Evolutionary conservation across 2,329 filamentous ascomycete species (phyloP), one percentile per base, ranked within the genome.

Genomic region (Pezicula radicicola): DNA sequence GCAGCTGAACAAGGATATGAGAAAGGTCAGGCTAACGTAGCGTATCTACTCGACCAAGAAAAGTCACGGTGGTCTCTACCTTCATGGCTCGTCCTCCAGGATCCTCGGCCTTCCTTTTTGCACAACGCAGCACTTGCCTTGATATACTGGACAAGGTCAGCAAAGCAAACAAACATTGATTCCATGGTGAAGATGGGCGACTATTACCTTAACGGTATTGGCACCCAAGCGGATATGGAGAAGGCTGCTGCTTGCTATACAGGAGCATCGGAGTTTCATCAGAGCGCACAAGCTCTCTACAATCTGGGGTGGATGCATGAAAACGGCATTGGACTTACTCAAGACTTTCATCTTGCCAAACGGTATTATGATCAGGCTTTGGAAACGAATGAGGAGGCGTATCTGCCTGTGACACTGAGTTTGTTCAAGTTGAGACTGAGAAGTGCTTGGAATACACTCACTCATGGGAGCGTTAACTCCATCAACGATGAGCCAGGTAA

Each of bases 271-370:
- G 94, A 99, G 66, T 91, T 89, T 54, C 85, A 93, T 60, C 88
- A 91, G 65, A 96, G 91, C 61, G 94, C 93, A 2, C 95, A 99
- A 71, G 94, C 95, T 13, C 83, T 97, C 52, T 99, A 91, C 82
- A 97, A 99, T 63, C 77, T 99, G 13, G 95, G 94, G 5, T 99
- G 94, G 94, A 97, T 99, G 93, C 91, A 99, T 65, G 94, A 99
- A 71, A 97, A 97, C 64, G 94, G 94, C 7, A 79, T 97, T 46
- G 91, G 92, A 2, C 81, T 97, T 18, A 87, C 89, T 50, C 94
- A 99, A 67, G 94, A 99, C 66, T 99, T 95, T 68, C 94, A 99
- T 66, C 84, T 99, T 51, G 94, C 95, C 2, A 99, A 99, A 72
- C 80, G 94, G 49, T 96, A 92, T 71, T 99, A 99, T 66, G 94